Percentiles rank a stretch among this genome's conserved stretches.
phyloP scores from a whole-genome alignment of 2,329 filamentous ascomycete species.

The Thelonectria blattea region DNA sequence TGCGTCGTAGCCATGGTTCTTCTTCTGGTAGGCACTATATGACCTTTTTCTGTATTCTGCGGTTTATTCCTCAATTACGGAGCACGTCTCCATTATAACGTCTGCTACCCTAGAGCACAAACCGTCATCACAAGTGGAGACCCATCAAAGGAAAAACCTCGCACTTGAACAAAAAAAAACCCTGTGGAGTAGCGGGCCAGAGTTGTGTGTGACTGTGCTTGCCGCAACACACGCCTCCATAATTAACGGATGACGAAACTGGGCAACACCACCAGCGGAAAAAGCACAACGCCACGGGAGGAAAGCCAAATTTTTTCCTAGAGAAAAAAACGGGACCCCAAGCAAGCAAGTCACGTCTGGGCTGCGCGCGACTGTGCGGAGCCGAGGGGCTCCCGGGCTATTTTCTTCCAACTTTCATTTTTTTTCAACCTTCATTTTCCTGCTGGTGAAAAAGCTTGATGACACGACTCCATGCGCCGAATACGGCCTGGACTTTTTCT shows the following conservation, averaged over 20 bases:
- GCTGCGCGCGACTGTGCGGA: neutral
- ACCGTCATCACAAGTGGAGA: no score
- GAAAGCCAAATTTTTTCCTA: neutral
- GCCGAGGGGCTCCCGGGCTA: neutral
- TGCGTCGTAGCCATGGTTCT: slow-evolving; percentile 24
- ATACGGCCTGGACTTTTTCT: neutral
- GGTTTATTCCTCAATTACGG: neutral
- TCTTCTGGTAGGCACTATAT: neutral
- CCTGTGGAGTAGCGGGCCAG: no score
- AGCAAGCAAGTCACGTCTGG: neutral
- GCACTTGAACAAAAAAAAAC: no score
- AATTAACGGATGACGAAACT: neutral
- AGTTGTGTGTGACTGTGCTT: no score
- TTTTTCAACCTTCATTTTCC: no score
- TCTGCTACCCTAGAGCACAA: no score
- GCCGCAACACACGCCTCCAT: neutral
- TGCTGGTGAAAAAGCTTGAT: neutral
- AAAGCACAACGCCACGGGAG: neutral
- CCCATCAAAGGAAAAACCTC: no score
- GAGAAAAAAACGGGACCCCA: neutral
- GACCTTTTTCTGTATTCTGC: neutral
- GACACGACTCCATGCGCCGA: neutral
- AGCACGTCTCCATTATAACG: neutral
- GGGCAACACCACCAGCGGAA: neutral
- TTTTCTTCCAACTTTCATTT: neutral